Evolutionary conservation across 1,139 yeast genomes (phyloP).

Genomic region (Geotrichum klebahnii): DNA sequence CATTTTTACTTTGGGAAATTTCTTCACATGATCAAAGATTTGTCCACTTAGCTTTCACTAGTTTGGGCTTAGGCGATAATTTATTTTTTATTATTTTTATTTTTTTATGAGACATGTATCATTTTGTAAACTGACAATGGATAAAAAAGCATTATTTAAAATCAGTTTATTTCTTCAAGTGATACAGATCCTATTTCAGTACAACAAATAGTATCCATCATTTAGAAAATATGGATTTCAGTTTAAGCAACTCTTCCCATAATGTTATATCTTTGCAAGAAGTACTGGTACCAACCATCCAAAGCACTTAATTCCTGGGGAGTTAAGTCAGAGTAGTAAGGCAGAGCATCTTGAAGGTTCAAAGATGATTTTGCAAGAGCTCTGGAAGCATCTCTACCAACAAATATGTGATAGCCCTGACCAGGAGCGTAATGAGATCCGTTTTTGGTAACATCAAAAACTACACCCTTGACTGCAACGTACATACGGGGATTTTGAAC

Average conservation of each 20-base stretch:
- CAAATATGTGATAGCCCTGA: conserved; percentile 63
- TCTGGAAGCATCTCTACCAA: conserved; percentile 76
- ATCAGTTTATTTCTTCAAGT: no score
- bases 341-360: conserved; percentile 55
- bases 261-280: conserved; percentile 62
- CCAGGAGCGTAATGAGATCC: conserved; percentile 69
- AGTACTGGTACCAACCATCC: conserved; percentile 83
- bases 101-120: no score
- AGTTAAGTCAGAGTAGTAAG: conserved; percentile 56
- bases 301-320: conserved; percentile 58
- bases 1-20: no score
- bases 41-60: no score
- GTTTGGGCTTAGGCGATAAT: no score
- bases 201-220: no score
- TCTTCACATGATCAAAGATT: no score
- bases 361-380: conserved; percentile 58
- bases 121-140: no score
- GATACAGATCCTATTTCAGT: no score
- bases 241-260: conserved; percentile 31
- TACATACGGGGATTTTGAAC: conserved; percentile 48
- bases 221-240: no score
- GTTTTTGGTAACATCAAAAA: conserved; percentile 72
- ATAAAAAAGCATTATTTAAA: no score
- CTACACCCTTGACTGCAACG: conserved; percentile 68
- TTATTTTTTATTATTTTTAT: no score